These are phyloP conservation scores for Xylaria scruposa DNA, from an alignment of 495 filamentous ascomycete genomes.

Conservation along the genomic window DNA sequence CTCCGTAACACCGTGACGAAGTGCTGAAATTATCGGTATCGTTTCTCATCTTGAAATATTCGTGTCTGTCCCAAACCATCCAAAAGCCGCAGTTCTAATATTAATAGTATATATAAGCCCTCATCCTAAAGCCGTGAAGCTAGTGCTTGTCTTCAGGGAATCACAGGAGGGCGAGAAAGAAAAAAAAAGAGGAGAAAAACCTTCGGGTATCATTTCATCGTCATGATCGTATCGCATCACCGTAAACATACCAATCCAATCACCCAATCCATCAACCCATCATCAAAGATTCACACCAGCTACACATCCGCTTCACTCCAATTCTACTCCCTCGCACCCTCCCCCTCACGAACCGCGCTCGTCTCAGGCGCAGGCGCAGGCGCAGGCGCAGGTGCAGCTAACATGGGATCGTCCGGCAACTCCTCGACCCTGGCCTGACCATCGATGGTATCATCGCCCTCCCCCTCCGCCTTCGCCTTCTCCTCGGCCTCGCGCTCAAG, in stretches of 20 bases:
- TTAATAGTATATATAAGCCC: not conserved
- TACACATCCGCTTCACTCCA: not conserved
- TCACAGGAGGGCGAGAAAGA: not conserved
- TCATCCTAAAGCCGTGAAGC: not conserved
- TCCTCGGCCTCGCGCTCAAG: constrained; percentile 69
- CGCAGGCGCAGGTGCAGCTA: constrained; percentile 13
- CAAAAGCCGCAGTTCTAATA: not conserved
- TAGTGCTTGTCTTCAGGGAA: too few species aligned
- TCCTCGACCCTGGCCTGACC: constrained; percentile 39
- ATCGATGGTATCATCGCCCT: constrained; percentile 30
- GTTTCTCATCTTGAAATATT: not conserved
- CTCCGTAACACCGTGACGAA: not conserved
- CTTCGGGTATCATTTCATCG: constrained; percentile 26
- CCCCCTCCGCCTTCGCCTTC: constrained; percentile 27
- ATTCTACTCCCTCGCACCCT: not conserved
- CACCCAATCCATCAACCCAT: not conserved
- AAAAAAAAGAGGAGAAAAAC: not conserved
- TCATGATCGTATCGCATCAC: constrained; percentile 8
- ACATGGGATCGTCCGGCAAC: constrained; percentile 40
- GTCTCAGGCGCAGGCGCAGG: not conserved
- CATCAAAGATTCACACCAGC: not conserved
- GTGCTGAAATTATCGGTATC: not conserved
- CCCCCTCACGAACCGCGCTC: not conserved
- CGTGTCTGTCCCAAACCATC: not conserved
- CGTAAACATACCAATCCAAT: not conserved